phyloP scores from a whole-genome alignment of 208 protist species.

The Leishmania aethiopica region DNA sequence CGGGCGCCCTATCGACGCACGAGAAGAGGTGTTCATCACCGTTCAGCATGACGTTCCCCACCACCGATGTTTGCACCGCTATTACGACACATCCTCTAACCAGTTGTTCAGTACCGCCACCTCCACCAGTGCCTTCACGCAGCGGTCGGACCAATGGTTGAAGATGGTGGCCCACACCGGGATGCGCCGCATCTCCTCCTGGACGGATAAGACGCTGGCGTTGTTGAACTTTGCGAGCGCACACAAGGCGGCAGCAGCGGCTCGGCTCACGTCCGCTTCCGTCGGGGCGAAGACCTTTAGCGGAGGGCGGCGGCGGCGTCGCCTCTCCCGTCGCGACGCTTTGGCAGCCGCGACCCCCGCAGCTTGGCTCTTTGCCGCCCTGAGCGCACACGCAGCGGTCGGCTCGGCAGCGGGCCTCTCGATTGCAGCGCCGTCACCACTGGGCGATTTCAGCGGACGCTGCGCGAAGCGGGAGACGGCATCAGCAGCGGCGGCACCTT shows the following conservation, averaged over 20 bases:
- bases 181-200: constrained; percentile 64
- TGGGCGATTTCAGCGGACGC: background rate
- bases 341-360: background rate
- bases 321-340: background rate
- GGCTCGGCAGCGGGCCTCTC: background rate
- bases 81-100: constrained; percentile 47
- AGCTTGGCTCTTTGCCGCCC: background rate
- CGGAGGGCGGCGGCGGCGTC: background rate
- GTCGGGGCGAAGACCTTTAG: constrained; percentile 20
- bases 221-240: constrained; percentile 70
- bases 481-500: background rate
- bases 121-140: constrained; percentile 67
- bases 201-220: constrained; percentile 48
- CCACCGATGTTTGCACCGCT: background rate
- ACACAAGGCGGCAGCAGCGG: constrained; percentile 64
- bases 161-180: constrained; percentile 51
- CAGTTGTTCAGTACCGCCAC: constrained; percentile 78
- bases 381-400: background rate
- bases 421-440: background rate
- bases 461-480: background rate
- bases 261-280: constrained; percentile 38
- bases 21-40: background rate
- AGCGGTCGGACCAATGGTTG: constrained; percentile 53
- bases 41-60: background rate
- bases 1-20: background rate